A percentile compares a stretch with the other conserved stretches of the same genome.
phyloP scores from a whole-genome alignment of 495 filamentous ascomycete species.

The Clavariopsis aquatica region DNA sequence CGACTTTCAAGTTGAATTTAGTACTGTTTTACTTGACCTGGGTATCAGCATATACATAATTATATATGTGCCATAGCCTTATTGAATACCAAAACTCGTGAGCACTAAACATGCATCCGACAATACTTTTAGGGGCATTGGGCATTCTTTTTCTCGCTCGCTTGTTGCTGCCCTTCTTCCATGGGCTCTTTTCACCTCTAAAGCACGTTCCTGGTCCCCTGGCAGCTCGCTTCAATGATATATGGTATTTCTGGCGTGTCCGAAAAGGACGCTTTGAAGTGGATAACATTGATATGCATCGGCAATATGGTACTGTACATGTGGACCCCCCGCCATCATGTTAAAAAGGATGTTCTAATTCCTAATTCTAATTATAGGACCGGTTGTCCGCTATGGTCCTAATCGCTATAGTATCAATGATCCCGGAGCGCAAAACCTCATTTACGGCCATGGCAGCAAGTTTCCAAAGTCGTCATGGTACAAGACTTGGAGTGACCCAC shows the following conservation, averaged over 20 bases:
- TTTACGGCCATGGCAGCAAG: constrained; percentile 47
- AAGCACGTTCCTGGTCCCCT: constrained; percentile 33
- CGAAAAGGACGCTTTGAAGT: constrained; percentile 49
- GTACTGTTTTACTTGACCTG: no score
- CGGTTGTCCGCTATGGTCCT: constrained; percentile 53
- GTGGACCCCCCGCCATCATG: background rate
- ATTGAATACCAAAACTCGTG: no score
- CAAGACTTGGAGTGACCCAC: constrained; percentile 32
- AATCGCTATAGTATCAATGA: constrained; percentile 55
- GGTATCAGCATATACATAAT: no score
- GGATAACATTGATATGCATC: constrained; percentile 53
- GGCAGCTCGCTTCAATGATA: constrained; percentile 47
- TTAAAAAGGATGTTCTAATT: background rate
- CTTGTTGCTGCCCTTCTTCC: background rate
- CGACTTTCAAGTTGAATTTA: no score
- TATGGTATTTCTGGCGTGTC: constrained; percentile 57
- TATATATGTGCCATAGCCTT: no score
- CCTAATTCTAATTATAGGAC: constrained; percentile 28
- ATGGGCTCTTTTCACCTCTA: constrained; percentile 13
- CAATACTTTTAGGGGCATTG: background rate
- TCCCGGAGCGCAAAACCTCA: constrained; percentile 41
- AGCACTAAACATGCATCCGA: background rate
- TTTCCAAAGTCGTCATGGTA: constrained; percentile 33
- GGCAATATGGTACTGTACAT: constrained; percentile 28
- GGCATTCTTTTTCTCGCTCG: background rate